Base-by-base conservation (phyloP, 129 eudicot species). In the Glebionis coronaria region DNA sequence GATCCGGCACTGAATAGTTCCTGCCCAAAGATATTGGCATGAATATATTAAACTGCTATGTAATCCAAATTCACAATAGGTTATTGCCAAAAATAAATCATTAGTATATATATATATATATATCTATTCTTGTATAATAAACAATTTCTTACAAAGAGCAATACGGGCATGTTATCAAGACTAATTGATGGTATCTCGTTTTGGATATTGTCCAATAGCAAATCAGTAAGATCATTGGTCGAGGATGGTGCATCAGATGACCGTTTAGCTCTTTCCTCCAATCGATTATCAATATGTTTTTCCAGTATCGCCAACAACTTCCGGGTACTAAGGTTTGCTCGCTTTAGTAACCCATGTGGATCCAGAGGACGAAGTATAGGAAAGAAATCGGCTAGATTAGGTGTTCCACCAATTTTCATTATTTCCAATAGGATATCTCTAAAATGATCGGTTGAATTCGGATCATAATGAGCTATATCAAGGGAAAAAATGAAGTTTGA, bases 401-500 rank as follows among this genome's bases (percentile, higher is more conserved):
- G 74, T 7, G 27, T 68, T 5, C 80, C 80, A 27, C 75, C 70
- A 21, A 75, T 44, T 18, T 59, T 74, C 80, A 75, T 67, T n/a
- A 75, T 23, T 4, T 56, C 69, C 42, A 56, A 69, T 7, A 60
- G 63, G 6, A 75, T 46, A 11, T 61, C 64, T 69, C 44, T 61
- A 21, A 75, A 61, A 2, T 68, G 50, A 16, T 40, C 23, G 38
- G 38, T 31, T 31, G 38, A 31, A 31, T 7, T 31, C 9, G 38
- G 5, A 31, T 31, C 38, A 31, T 31, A 31, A 31, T 5, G 40
- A 31, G 40, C 40, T 31, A 31, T 31, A 31, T 31, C 40, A 31
- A 31, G 10, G 4, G 80, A 76, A 50, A 76, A 76, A 14, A 76
- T 67, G 70, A 76, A 76, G 74, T 76, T 76, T 1, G 80, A 76